A percentile compares a stretch with the other conserved stretches of the same genome.
Conservation (phyloP, 345 rosid species). For the Gossypium arboreum region DNA sequence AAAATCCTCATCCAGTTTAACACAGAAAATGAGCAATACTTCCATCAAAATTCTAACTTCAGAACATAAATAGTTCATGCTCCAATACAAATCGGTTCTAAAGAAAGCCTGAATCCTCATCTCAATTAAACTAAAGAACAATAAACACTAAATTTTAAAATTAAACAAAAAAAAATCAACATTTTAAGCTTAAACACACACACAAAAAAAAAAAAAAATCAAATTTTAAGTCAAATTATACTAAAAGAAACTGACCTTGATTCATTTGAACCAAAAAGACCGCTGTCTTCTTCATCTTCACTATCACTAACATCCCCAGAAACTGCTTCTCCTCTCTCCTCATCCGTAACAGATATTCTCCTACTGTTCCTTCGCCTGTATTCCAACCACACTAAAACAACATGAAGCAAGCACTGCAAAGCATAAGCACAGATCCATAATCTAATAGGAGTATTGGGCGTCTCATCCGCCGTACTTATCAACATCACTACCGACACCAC, state of each 20-base stretch:
- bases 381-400: conserved; percentile 87
- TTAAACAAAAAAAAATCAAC: not conserved
- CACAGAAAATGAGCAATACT: not conserved
- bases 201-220: not conserved
- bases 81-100: not conserved
- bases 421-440: conserved; percentile 94
- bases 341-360: conserved; percentile 40
- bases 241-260: conserved; percentile 44
- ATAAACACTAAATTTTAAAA: not conserved
- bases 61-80: not conserved
- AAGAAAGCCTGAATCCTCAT: not conserved
- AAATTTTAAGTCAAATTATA: conserved; percentile 3
- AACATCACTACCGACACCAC: conserved; percentile 61
- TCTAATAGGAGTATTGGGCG: conserved; percentile 65
- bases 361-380: conserved; percentile 61
- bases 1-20: not conserved
- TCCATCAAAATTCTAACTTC: not conserved
- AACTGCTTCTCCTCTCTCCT: conserved; percentile 38
- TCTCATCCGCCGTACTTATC: conserved; percentile 49
- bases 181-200: not conserved
- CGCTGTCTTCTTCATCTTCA: conserved; percentile 45
- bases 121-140: conserved; percentile 8
- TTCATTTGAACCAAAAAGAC: conserved; percentile 26
- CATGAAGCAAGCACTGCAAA: conserved; percentile 83
- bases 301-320: conserved; percentile 23